Conservation (phyloP, 2,329 filamentous ascomycete species). For the Lachnellula arida region DNA sequence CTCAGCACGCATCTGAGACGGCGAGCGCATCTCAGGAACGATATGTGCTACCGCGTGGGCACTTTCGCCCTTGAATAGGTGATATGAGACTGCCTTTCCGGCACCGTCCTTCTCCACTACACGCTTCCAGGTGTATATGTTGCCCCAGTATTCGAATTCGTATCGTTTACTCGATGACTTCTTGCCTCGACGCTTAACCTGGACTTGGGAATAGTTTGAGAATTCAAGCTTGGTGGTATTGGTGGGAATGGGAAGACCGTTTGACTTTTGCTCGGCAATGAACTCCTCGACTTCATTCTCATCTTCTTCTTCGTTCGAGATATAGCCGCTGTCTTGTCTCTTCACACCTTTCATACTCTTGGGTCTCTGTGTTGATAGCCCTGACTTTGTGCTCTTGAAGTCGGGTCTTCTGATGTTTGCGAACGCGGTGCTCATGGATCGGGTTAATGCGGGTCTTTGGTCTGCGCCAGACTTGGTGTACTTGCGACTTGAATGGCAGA, state of each 20-base stretch:
- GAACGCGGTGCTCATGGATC: conserved; percentile 55
- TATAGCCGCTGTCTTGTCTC: conserved; percentile 51
- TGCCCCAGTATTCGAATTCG: conserved; percentile 92
- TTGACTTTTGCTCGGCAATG: conserved; percentile 29
- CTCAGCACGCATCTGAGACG: conserved; percentile 66
- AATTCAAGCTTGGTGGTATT: conserved; percentile 89
- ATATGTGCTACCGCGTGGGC: conserved; percentile 73
- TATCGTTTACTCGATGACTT: conserved; percentile 66
- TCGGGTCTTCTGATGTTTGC: conserved; percentile 43
- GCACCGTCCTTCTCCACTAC: conserved; percentile 62
- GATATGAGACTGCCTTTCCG: conserved; percentile 65
- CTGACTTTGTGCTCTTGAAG: conserved; percentile 34
- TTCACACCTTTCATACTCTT: conserved; percentile 12
- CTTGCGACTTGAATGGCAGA: conserved; percentile 77
- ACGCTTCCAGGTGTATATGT: conserved; percentile 78
- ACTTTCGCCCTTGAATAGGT: conserved; percentile 65
- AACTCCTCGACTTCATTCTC: conserved; percentile 21
- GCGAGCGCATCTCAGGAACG: conserved; percentile 71
- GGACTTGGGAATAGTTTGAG: conserved; percentile 92
- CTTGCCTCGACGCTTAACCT: conserved; percentile 66
- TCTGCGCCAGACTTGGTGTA: conserved; percentile 52
- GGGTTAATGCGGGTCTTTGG: conserved; percentile 35
- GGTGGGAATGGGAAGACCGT: conserved; percentile 44
- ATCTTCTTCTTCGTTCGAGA: conserved; percentile 41
- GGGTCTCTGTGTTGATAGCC: conserved; percentile 12